Conservation (phyloP, 2,329 filamentous ascomycete genomes). For the Massarina eburnea region DNA sequence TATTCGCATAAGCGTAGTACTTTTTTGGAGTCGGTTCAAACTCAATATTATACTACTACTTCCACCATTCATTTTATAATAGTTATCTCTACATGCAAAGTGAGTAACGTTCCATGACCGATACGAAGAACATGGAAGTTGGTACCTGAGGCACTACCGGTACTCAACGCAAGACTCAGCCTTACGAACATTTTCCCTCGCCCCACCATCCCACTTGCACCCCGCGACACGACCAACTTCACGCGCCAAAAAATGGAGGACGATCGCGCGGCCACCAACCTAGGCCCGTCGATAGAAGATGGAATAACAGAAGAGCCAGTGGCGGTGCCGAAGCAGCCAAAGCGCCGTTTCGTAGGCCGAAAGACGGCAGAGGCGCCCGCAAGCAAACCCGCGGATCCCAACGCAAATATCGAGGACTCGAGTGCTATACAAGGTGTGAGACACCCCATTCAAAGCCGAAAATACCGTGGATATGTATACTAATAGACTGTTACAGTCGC, state of each 20-base stretch:
- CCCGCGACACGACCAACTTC: conserved; percentile 15
- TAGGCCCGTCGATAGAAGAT: conserved; percentile 69
- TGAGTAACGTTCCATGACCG: too few species aligned
- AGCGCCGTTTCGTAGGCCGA: conserved; percentile 88
- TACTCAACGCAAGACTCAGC: too few species aligned
- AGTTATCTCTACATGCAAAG: too few species aligned
- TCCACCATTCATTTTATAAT: too few species aligned
- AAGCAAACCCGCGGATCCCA: conserved; percentile 44
- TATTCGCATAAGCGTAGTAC: background rate
- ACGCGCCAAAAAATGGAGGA: conserved; percentile 64
- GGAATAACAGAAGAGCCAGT: conserved; percentile 58
- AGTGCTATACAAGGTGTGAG: conserved; percentile 68
- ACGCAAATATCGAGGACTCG: conserved; percentile 59
- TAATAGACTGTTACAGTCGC: conserved; percentile 57
- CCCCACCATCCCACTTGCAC: conserved; percentile 17
- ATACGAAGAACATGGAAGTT: too few species aligned
- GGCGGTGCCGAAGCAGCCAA: conserved; percentile 67
- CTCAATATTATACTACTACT: background rate
- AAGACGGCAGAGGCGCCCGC: conserved; percentile 66
- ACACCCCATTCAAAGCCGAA: conserved; percentile 6
- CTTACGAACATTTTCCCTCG: conserved; percentile 15
- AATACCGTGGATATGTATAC: background rate
- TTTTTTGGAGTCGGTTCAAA: background rate
- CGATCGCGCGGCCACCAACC: conserved; percentile 68
- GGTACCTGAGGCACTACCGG: too few species aligned